Base-by-base conservation (phyloP, 352 stramenopile species). In the Globisporangium mamillatum region DNA sequence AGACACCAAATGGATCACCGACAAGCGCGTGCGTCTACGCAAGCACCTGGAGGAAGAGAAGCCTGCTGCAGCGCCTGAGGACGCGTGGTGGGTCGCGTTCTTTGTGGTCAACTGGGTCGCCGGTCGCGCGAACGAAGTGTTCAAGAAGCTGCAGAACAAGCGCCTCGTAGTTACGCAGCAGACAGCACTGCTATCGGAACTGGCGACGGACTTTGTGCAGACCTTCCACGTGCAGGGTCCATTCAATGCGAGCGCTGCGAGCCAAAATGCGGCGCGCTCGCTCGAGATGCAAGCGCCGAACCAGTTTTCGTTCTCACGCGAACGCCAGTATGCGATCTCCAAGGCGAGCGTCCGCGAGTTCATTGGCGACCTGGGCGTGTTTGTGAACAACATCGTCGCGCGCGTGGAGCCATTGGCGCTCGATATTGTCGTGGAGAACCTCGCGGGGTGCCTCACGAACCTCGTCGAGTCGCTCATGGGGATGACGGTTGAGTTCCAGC, bases 51-150 rank as follows among this genome's bases (percentile, higher is more conserved):
- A 81, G 10, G 60, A 78, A 24, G 67, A 67, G 24, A 67, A 76
- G 1, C 64, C 56, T 14, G 34, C 65, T 36, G 53, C 56, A 0
- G 68, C 64, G 24, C 76, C 76, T 0, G 77, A 78, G 63, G 75
- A 74, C 41, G 70, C 73, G 4, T 92, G 84, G 84, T 92, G 84
- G 81, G 50, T 92, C 25, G 81, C 78, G 60, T 78, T 92, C 46
- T 71, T 74, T 1, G 74, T 78, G 14, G 80, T 87, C 3, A 55
- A 86, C 67, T 89, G 78, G 75, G 70, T 92, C 24, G 77, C 81
- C 0, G 60, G 65, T 16, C 75, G 75, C 16, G 67, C 69, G 9
- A 79, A 82, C 52, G 73, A 82, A 22, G 69, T 71, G 20, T 75
- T 84, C 27, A 58, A 71, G 4, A 72, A 70, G 18, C 63, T 91